Percentiles rank a stretch among this genome's conserved stretches.
Conservation (phyloP, 768 basidiomycete genomes). For the Clitopilus hobsonii region DNA sequence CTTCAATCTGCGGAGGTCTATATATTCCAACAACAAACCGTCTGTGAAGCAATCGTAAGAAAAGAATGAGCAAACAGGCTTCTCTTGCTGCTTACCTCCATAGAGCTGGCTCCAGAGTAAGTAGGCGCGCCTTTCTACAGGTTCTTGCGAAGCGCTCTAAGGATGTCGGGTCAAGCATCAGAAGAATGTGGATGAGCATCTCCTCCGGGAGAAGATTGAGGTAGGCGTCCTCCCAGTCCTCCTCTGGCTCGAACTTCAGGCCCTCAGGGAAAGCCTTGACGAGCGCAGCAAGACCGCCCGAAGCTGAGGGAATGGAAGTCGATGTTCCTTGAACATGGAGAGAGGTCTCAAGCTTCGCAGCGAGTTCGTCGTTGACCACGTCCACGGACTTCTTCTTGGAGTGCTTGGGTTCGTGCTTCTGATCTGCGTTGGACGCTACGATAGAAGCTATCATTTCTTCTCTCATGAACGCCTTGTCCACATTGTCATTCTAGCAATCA, state of each 20-base stretch:
- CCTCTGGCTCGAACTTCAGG: conserved; percentile 62
- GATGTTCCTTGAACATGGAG: conserved; percentile 19
- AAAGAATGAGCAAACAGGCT: not conserved
- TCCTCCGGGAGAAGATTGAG: conserved; percentile 72
- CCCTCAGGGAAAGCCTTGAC: conserved; percentile 42
- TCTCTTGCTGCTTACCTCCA: conserved; percentile 58
- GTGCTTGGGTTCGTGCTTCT: conserved; percentile 12
- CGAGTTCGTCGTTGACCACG: conserved; percentile 19
- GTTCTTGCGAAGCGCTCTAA: conserved; percentile 77
- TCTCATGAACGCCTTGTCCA: conserved; percentile 66
- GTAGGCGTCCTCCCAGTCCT: conserved; percentile 53
- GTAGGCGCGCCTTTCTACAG: conserved; percentile 67
- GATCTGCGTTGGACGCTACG: conserved; percentile 15
- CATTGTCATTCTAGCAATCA: conserved; percentile 48
- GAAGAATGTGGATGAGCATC: conserved; percentile 63
- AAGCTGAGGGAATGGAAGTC: conserved; percentile 17
- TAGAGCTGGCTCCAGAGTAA: conserved; percentile 64
- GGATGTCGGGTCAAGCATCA: conserved; percentile 56
- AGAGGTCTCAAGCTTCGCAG: conserved; percentile 19
- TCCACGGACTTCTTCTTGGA: not conserved
- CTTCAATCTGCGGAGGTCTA: conserved; percentile 68
- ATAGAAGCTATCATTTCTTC: conserved; percentile 45
- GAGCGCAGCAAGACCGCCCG: conserved; percentile 41
- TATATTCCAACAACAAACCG: conserved; percentile 62
- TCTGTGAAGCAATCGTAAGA: conserved; percentile 28